Evolutionary conservation across 179 eudicot genomes (phyloP), one percentile per base, ranked within the genome.

Genomic region (Silene noctiflora): DNA sequence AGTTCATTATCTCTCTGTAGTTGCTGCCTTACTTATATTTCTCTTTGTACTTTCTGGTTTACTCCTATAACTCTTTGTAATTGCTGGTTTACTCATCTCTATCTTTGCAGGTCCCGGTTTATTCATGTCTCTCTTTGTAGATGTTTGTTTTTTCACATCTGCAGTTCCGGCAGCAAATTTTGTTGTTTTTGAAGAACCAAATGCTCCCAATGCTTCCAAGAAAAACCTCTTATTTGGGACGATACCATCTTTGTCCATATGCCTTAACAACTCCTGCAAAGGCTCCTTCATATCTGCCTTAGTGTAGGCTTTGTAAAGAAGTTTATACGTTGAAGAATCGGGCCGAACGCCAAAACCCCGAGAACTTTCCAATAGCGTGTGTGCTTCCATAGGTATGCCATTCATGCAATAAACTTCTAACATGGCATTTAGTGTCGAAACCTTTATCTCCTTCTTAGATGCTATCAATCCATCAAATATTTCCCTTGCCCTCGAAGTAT

Each of bases 251-350:
- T 73, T 79, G 67, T 95, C 97, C 99, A 95, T 93, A 69, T 63
- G 80, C 61, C 51, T 81, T 27, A 87, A 75, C 73, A 95, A 80
- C 79, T 89, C 86, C 78, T 89, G 81, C 66, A 90, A 67, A 42
- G 84, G 87, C 77, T 89, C 97, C 79, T 89, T 89, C 91, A 84
- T 80, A 77, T 93, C 85, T 16, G 90, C 95, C 80, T 93, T 95
- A n/a, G 96, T 87, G 81, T 93, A 95, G 17, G 97, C 95, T 81
- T 87, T 95, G 77, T 93, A 95, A 10, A 95, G 88, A 79, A 95
- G 97, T 79, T 95, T 95, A 78, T 91, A 95, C 1, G 97, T 92
- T 1, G 99, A 84, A 35, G 93, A 86, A 81, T 87, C 83, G 6
- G 84, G 83, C 76, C 75, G 81, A 53, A 88, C 68, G 75, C 90